Conservation (phyloP, 2,329 filamentous ascomycete species). For the Lasiodiplodia theobromae region DNA sequence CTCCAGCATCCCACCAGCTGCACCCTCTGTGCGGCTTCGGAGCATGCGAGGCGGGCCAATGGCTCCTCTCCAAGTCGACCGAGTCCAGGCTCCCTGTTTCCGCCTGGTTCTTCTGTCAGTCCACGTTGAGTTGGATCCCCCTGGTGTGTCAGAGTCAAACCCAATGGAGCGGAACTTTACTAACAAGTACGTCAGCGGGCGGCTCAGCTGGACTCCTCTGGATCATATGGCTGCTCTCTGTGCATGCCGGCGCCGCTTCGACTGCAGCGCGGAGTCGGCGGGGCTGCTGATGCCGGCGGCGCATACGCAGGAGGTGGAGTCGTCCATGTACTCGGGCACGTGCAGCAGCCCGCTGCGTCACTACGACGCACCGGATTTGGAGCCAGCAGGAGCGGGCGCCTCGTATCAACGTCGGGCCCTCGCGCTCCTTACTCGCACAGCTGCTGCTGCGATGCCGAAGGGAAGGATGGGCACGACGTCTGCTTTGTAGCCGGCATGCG, state of each 20-base stretch:
- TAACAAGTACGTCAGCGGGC: conserved; percentile 1
- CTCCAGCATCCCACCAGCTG: not conserved
- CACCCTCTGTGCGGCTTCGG: conserved; percentile 1
- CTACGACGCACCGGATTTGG: not conserved
- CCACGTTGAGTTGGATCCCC: conserved; percentile 1
- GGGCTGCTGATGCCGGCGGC: not conserved
- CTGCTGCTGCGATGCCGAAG: not conserved
- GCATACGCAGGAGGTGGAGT: not conserved
- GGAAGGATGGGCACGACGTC: conserved; percentile 9
- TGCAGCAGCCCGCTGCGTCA: not conserved
- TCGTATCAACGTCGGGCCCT: conserved; percentile 8
- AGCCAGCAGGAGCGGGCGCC: not conserved
- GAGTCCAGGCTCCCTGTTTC: not conserved
- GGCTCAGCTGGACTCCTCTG: not conserved
- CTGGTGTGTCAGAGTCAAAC: not conserved
- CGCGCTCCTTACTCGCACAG: conserved; percentile 1
- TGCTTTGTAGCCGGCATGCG: not conserved
- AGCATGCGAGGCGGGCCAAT: not conserved
- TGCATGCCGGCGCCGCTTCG: not conserved
- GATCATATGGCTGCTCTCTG: not conserved
- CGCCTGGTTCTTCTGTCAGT: not conserved
- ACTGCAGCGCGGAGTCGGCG: not conserved
- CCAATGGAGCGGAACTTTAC: conserved; percentile 3
- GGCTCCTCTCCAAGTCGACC: not conserved
- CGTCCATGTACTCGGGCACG: not conserved